Percentiles rank a stretch among this genome's conserved stretches.
Evolutionary conservation across 495 filamentous ascomycete species (phyloP).

Genomic region (Annulohypoxylon stygium): DNA sequence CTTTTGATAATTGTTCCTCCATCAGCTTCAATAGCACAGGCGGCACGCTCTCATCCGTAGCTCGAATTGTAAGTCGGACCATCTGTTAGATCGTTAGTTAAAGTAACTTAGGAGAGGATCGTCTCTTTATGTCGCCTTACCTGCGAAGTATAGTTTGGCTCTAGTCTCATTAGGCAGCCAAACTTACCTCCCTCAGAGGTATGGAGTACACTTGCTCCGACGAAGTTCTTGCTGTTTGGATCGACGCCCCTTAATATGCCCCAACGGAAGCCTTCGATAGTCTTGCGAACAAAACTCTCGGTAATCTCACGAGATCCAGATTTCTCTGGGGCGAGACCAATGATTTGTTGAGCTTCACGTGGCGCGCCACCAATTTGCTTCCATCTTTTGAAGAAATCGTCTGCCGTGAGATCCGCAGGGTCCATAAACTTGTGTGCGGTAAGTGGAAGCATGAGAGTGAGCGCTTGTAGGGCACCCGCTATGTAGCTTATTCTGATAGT

Average conservation of each 20-base stretch:
- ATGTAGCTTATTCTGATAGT: slow-evolving; percentile 95
- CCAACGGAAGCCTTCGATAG: slow-evolving; percentile 88
- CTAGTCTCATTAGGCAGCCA: slow-evolving; percentile 91
- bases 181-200: slow-evolving; percentile 88
- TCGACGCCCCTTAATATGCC: slow-evolving; percentile 87
- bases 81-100: slow-evolving; percentile 71
- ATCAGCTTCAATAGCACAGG: slow-evolving; percentile 84
- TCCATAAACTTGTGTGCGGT: slow-evolving; percentile 97
- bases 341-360: slow-evolving; percentile 87
- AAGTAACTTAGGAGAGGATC: not conserved
- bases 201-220: slow-evolving; percentile 90
- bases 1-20: slow-evolving; percentile 78
- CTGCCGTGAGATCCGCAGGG: slow-evolving; percentile 79
- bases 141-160: slow-evolving; percentile 93
- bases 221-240: slow-evolving; percentile 90
- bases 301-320: slow-evolving; percentile 66
- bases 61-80: slow-evolving; percentile 93
- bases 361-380: slow-evolving; percentile 94
- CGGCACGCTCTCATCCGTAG: slow-evolving; percentile 91
- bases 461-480: slow-evolving; percentile 90
- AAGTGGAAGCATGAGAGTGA: slow-evolving; percentile 92
- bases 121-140: slow-evolving; percentile 59
- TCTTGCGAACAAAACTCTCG: slow-evolving; percentile 70
- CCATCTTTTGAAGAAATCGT: slow-evolving; percentile 99
- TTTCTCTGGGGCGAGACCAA: slow-evolving; percentile 70